These are phyloP conservation scores for Staphylotrichum tortipilum DNA, from an alignment of 495 filamentous ascomycete genomes.

Conservation along the genomic window DNA sequence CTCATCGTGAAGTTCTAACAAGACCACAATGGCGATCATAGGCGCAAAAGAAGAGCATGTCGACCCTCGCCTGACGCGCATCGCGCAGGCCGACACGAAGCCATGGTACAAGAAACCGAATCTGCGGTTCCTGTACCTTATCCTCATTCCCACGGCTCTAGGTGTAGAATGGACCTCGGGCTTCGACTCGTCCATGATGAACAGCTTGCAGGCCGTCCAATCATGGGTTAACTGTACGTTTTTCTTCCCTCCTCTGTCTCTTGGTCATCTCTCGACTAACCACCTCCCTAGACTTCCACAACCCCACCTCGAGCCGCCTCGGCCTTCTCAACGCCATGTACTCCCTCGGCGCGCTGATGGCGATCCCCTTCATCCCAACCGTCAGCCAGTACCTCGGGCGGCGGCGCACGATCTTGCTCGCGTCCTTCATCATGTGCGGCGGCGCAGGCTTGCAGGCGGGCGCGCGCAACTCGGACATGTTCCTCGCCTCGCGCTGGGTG, in stretches of 20 bases:
- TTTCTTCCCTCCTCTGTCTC: constrained; percentile 1
- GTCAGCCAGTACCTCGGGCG: constrained; percentile 44
- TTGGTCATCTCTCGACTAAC: background rate
- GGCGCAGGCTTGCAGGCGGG: constrained; percentile 23
- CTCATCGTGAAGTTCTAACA: background rate
- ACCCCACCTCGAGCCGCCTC: constrained; percentile 26
- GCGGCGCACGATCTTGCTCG: constrained; percentile 45
- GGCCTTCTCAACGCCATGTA: constrained; percentile 35
- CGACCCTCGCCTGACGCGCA: constrained; percentile 35
- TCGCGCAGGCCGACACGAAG: constrained; percentile 42
- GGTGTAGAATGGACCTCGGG: constrained; percentile 62
- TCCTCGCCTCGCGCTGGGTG: constrained; percentile 50
- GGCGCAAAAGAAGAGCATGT: constrained; percentile 19
- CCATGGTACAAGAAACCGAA: constrained; percentile 58
- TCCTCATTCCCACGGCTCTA: constrained; percentile 55
- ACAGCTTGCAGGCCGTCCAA: constrained; percentile 50
- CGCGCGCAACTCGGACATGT: constrained; percentile 39
- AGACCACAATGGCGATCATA: constrained; percentile 17
- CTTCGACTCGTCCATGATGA: constrained; percentile 59
- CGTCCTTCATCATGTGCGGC: constrained; percentile 38
- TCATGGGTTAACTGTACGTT: constrained; percentile 49
- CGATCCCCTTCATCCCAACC: constrained; percentile 48
- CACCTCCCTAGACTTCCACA: constrained; percentile 27
- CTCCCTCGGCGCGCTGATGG: constrained; percentile 34
- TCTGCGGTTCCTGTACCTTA: constrained; percentile 51